These are phyloP conservation scores for Bipolaris victoriae DNA, from an alignment of 2,329 filamentous ascomycete genomes.

Conservation along the genomic window DNA sequence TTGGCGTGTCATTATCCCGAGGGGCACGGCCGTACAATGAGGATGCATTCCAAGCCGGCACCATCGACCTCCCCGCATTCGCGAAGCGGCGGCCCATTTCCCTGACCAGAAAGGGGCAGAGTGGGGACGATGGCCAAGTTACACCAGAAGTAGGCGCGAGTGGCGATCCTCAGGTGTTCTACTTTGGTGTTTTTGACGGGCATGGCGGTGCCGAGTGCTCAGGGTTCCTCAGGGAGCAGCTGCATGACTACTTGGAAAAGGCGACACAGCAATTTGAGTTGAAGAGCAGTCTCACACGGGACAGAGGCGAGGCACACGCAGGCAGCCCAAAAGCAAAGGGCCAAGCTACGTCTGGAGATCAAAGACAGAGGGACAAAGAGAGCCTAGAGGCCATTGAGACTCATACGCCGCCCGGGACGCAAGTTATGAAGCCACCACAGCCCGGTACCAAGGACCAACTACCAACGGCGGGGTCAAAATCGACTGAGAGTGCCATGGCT, in stretches of 20 bases:
- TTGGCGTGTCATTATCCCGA: conserved; percentile 77
- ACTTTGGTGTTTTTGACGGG: conserved; percentile 95
- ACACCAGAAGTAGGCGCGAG: conserved; percentile 76
- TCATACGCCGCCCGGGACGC: conserved; percentile 53
- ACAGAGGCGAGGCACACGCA: conserved; percentile 30
- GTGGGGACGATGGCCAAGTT: conserved; percentile 57
- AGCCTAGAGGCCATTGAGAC: conserved; percentile 56
- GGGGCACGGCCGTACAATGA: conserved; percentile 90
- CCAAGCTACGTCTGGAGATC: conserved; percentile 26
- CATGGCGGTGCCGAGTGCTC: conserved; percentile 92
- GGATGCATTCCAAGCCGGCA: conserved; percentile 91
- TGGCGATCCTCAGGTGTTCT: conserved; percentile 95
- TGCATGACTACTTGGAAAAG: conserved; percentile 89
- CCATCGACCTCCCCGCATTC: conserved; percentile 91
- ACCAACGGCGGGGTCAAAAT: conserved; percentile 34
- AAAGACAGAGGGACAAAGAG: conserved; percentile 44
- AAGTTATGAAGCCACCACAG: conserved; percentile 47
- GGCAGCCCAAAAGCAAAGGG: conserved; percentile 34
- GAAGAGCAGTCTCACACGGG: conserved; percentile 69
- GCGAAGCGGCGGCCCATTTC: conserved; percentile 79
- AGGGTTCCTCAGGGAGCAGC: conserved; percentile 79
- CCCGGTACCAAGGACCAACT: conserved; percentile 28
- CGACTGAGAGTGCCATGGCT: conserved; percentile 28
- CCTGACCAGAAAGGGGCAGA: conserved; percentile 52
- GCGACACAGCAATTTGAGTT: conserved; percentile 78